Base-by-base conservation (phyloP, 2,329 filamentous ascomycete genomes). In the Calonectria ilicicola region DNA sequence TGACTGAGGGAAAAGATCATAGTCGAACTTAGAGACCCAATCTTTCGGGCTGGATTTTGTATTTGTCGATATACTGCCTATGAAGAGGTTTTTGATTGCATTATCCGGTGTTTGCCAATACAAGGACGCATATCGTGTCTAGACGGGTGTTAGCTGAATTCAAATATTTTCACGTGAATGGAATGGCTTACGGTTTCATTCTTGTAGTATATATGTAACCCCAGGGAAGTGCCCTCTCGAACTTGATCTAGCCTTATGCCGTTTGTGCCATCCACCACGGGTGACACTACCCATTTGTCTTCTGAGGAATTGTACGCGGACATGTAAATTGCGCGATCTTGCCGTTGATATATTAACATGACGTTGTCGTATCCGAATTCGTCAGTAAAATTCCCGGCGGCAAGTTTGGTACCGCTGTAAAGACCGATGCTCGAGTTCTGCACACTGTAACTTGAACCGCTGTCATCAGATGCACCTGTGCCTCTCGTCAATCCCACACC, bases 71-170 rank as follows among this genome's bases (percentile, higher is more conserved):
- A 68, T 51, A 38, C 8, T 42, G 14, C 26, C 8, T 49, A 58
- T 47, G 40, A 40, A 72, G 8, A 72, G 26, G 17, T 49, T 42
- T 10, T 68, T 69, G 60, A 72, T 26, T 5, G 29, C 65, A 23
- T 68, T 68, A 15, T 46, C 60, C 17, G 70, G 65, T 17, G 65
- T 47, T 42, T 72, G 70, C 60, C 65, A 72, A 29, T 65, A 65
- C 35, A 72, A 10, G 32, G 64, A 49, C 3, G 67, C 23, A 29
- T 58, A 32, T 2, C 70, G 65, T 19, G 23, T 14, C 70, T 72
- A 44, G 23, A 17, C 17, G 2, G 19, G 19, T 26, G 10, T 19
- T 68, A 17, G 17, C 19, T 42, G 15, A 19, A 12, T 51, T 7
- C 4, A 35, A 19, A 10, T 29, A 32, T 19, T 47, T 46, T 32